A percentile compares a stretch with the other conserved stretches of the same genome.
Evolutionary conservation across 345 rosid species (phyloP).

Genomic region (Odontarrhena argentea): DNA sequence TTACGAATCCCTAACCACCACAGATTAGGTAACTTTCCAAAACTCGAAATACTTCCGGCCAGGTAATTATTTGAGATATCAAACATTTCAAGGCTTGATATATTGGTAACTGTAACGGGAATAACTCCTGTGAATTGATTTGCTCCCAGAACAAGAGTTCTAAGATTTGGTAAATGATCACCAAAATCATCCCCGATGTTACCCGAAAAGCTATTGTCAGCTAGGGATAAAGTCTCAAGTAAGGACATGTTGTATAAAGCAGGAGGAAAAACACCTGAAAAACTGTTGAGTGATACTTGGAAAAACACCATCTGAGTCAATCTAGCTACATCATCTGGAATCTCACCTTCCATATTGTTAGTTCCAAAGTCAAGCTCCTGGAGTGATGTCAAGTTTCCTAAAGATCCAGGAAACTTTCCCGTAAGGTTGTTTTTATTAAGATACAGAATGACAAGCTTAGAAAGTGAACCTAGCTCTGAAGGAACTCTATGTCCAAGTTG

Average conservation of each 20-base stretch:
- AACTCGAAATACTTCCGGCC: slow-evolving; percentile 25
- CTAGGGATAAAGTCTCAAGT: slow-evolving; percentile 19
- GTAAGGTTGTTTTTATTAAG: slow-evolving; percentile 21
- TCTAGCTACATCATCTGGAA: slow-evolving; percentile 24
- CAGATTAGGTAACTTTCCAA: slow-evolving; percentile 32
- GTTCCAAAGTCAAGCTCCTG: slow-evolving; percentile 24
- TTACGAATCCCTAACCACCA: background rate
- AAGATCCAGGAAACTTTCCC: slow-evolving; percentile 25
- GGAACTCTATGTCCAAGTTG: slow-evolving; percentile 19
- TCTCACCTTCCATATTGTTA: slow-evolving; percentile 34
- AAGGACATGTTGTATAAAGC: slow-evolving; percentile 32
- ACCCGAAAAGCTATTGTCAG: slow-evolving; percentile 31
- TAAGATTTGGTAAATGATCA: slow-evolving; percentile 33
- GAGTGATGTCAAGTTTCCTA: slow-evolving; percentile 40
- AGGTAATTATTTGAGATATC: slow-evolving; percentile 24
- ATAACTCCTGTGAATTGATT: slow-evolving; percentile 33
- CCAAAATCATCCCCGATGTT: slow-evolving; percentile 31
- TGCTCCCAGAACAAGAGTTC: background rate
- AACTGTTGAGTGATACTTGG: slow-evolving; percentile 15
- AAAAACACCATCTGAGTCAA: slow-evolving; percentile 28
- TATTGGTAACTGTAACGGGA: slow-evolving; percentile 34
- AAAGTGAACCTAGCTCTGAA: slow-evolving; percentile 28
- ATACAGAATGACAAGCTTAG: background rate
- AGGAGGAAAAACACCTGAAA: slow-evolving; percentile 40
- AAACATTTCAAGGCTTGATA: slow-evolving; percentile 34